Evolutionary conservation across 768 basidiomycete genomes (phyloP).

Genomic region (Auricularia sp.): DNA sequence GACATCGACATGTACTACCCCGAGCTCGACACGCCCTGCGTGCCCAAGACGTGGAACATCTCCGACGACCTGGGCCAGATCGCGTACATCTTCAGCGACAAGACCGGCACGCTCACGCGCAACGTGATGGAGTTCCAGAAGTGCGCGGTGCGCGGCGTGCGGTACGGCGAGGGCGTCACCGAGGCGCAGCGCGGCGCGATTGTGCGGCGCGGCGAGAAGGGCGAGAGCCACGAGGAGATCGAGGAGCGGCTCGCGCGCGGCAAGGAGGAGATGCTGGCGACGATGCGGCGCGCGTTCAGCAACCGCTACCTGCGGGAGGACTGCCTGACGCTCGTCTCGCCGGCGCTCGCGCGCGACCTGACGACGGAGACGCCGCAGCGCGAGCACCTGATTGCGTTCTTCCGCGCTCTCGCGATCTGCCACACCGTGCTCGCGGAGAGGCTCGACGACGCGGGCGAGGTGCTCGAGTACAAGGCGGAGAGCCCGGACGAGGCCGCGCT

Average conservation of each 20-base stretch:
- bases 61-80: conserved; percentile 98
- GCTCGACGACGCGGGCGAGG: conserved; percentile 45
- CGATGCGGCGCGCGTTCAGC: conserved; percentile 71
- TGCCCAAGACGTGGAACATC: conserved; percentile 97
- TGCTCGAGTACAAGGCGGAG: conserved; percentile 88
- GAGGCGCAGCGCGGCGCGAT: conserved; percentile 92
- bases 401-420: conserved; percentile 89
- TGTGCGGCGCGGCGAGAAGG: conserved; percentile 58
- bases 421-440: conserved; percentile 83
- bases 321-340: conserved; percentile 80
- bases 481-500: conserved; percentile 93
- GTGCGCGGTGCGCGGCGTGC: conserved; percentile 73
- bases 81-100: conserved; percentile 90
- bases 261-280: conserved; percentile 67
- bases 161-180: conserved; percentile 90
- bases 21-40: conserved; percentile 75
- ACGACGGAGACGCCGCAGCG: conserved; percentile 49
- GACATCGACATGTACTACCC: conserved; percentile 95
- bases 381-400: conserved; percentile 67
- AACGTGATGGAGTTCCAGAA: conserved; percentile 99
- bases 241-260: conserved; percentile 48
- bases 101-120: conserved; percentile 94
- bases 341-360: conserved; percentile 72
- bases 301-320: conserved; percentile 77
- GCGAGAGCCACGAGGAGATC: conserved; percentile 60